Evolutionary conservation across 2,329 filamentous ascomycete genomes (phyloP), one percentile per base, ranked within the genome.

Genomic region (Fusarium sacchari): DNA sequence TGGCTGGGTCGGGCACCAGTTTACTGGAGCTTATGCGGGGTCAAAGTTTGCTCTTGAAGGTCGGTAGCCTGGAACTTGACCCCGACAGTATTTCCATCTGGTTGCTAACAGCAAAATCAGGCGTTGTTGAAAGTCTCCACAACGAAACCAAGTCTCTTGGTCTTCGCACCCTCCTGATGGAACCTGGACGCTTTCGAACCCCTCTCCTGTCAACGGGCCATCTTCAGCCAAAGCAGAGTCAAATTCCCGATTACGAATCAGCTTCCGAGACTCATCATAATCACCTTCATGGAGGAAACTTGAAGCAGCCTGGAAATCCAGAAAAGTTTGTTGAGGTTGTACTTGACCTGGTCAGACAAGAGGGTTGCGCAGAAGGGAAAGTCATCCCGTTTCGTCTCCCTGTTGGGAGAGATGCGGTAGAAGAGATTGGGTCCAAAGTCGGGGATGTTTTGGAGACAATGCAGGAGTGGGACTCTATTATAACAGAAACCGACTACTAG

Each of bases 371-470:
- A 12, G 7, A 52, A 18, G 60, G 47, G 3, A 60, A 20, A 22
- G 26, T 6, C 7, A 32, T 65, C 7, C 70, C 77, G 0, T 64
- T 78, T 12, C 74, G 80, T 3, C 64, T 82, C 1, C 75, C 79
- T 14, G 60, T 83, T 7, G 81, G 81, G 4, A 76, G 73, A 11
- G 81, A 82, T 63, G 72, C 76, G 1, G 65, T 80, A 14, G 76
- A 71, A 18, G 18, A 74, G 60, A n/a, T 74, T 67, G 12, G 73
- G 62, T 50, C 69, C 70, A 62, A 79, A 74, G 49, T 74, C 67
- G 44, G 59, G 71, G 26, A 77, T 77, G 59, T 75, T 73, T 40
- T 52, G 70, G 30, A 47, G 63, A 43, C 79, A 13, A 22, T 77
- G 13, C 64, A 74, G 30, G 63, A 55, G 7, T 81, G 79, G 77